These are phyloP conservation scores for Fusarium sp. DNA, from an alignment of 2,329 filamentous ascomycete species.

Conservation along the genomic window DNA sequence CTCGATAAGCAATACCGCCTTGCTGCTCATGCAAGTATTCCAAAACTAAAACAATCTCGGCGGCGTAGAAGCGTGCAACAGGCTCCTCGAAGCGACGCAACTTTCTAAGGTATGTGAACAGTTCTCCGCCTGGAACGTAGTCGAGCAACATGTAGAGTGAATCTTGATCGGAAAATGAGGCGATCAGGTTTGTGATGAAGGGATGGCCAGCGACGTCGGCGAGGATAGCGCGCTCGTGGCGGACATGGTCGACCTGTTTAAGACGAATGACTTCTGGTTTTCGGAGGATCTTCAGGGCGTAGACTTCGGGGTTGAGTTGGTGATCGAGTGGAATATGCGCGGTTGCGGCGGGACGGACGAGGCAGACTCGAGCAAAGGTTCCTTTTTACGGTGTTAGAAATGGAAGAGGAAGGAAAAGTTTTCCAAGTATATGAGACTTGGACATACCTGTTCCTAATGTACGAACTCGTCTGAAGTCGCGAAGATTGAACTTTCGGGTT, in stretches of 20 bases:
- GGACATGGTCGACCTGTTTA: slow-evolving; percentile 89
- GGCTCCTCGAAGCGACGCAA: slow-evolving; percentile 83
- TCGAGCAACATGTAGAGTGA: slow-evolving; percentile 87
- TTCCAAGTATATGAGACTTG: neutral
- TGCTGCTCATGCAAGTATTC: slow-evolving; percentile 85
- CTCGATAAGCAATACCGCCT: slow-evolving; percentile 82
- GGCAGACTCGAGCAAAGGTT: slow-evolving; percentile 85
- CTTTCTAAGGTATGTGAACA: slow-evolving; percentile 85
- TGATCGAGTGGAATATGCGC: slow-evolving; percentile 55
- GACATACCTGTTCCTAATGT: slow-evolving; percentile 79
- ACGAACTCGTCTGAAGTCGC: slow-evolving; percentile 79
- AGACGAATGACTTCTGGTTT: slow-evolving; percentile 81
- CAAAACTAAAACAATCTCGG: slow-evolving; percentile 85
- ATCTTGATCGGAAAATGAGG: slow-evolving; percentile 83
- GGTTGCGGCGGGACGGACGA: slow-evolving; percentile 75
- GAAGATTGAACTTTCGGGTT: slow-evolving; percentile 51
- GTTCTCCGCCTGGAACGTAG: slow-evolving; percentile 85
- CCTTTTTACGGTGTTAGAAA: slow-evolving; percentile 58
- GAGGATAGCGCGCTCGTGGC: slow-evolving; percentile 84
- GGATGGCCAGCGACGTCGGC: slow-evolving; percentile 83
- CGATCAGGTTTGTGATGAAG: slow-evolving; percentile 84
- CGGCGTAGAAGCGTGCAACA: slow-evolving; percentile 84
- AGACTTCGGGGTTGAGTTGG: slow-evolving; percentile 66
- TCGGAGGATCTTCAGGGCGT: slow-evolving; percentile 83
- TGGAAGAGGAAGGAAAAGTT: neutral